These are phyloP conservation scores for Vachellia pachyceras DNA, from an alignment of 306 rosid genomes.

Conservation along the genomic window DNA sequence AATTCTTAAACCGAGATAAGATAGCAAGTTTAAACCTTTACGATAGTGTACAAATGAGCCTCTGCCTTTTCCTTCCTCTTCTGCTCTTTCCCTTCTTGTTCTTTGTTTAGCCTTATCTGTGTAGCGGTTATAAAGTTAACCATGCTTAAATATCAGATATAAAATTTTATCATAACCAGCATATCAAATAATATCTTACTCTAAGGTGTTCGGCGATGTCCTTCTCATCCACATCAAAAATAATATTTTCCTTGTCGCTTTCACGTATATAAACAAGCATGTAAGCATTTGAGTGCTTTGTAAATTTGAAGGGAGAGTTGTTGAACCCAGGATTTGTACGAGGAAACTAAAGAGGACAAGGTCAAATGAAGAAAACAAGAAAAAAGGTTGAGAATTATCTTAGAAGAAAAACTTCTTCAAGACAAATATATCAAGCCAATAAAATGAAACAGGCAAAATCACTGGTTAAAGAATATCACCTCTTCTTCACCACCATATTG, in stretches of 20 bases:
- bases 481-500: slow-evolving; percentile 97
- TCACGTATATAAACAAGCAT: slow-evolving; percentile 97
- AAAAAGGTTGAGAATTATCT: not conserved
- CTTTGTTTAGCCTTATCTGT: slow-evolving; percentile 84
- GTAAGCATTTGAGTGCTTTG: slow-evolving; percentile 90
- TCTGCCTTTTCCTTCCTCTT: slow-evolving; percentile 88
- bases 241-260: slow-evolving; percentile 85
- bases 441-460: slow-evolving; percentile 8
- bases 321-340: slow-evolving; percentile 89
- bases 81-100: slow-evolving; percentile 86
- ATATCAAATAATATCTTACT: slow-evolving; percentile 53
- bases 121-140: slow-evolving; percentile 28
- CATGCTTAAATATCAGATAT: slow-evolving; percentile 13
- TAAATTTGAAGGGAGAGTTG: slow-evolving; percentile 85
- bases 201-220: slow-evolving; percentile 87
- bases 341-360: slow-evolving; percentile 65
- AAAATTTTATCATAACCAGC: slow-evolving; percentile 25
- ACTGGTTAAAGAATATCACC: no score
- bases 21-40: slow-evolving; percentile 59
- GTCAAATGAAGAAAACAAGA: slow-evolving; percentile 22
- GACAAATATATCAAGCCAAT: not conserved
- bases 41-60: slow-evolving; percentile 84
- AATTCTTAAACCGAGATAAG: slow-evolving; percentile 4
- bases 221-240: slow-evolving; percentile 86
- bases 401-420: slow-evolving; percentile 1